Evolutionary conservation across 2,329 filamentous ascomycete species (phyloP), one percentile per base, ranked within the genome.

Genomic region (Penicillium aurantiogriseum): DNA sequence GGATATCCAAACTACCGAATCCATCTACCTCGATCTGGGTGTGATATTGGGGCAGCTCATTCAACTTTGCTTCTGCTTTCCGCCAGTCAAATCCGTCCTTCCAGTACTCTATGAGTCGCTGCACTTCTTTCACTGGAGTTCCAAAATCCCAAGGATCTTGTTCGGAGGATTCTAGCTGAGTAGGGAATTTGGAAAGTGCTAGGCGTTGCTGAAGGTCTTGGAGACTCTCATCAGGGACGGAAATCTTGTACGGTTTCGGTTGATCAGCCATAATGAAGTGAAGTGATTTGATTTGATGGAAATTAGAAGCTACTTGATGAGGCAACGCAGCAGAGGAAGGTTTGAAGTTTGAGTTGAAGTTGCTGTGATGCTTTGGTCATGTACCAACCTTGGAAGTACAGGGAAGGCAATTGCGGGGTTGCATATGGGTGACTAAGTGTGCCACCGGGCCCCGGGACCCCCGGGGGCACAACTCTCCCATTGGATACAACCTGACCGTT

Each of bases 41-140:
- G 2, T 75, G 78, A 70, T 81, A 89, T 47, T 90, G 85, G 0
- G 85, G 83, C 6, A 88, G 71, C 17, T 74, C 69, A 67, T 90
- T 90, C 17, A 90, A 69, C 44, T 79, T 76, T 2, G 77, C 71
- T 69, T 90, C 87, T n/a, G 80, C 79, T 44, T 77, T 75, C 27
- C 84, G 79, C 87, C 87, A 90, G 69, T 88, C 81, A 67, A 81
- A 85, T 0, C 67, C 69, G 9, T 80, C 71, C 50, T 79, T 76
- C 87, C 86, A 90, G 63, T 84, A 78, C 8, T 77, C 70, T 3
- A 80, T 76, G 19, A 90, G 76, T 10, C 85, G 78, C 65, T 85
- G 40, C 2, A 67, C 27, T 21, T 66, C 63, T 10, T 44, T 56
- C 19, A 44, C 51, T 2, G 65, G 65, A 6, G 61, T 59, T 7